Conservation (phyloP, 371 early-diverging fungal species). For the Mortierella sp. region DNA sequence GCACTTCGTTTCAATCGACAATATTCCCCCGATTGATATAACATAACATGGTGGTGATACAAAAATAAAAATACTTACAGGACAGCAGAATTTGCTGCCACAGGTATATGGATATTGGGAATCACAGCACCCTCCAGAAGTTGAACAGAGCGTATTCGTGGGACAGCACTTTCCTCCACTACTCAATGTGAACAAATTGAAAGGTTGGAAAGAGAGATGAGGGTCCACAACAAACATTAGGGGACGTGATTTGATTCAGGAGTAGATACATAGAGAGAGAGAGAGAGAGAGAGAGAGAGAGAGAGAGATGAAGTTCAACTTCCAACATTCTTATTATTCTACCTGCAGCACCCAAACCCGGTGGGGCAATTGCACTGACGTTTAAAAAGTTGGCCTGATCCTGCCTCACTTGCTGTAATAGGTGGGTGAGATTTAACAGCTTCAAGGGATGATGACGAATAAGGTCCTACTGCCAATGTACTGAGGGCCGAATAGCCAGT, state of each 20-base stretch:
- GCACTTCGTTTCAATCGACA: neutral
- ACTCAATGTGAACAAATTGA: neutral
- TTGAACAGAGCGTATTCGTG: conserved; percentile 10
- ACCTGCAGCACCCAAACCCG: conserved; percentile 27
- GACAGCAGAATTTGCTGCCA: conserved; percentile 22
- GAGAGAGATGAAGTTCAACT: too few relatives aligned
- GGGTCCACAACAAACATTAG: neutral
- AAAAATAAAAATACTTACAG: conserved; percentile 12
- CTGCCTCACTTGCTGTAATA: neutral
- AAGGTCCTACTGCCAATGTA: conserved; percentile 12
- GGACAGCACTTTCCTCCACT: conserved; percentile 27
- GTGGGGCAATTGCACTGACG: conserved; percentile 2
- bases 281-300: too few relatives aligned
- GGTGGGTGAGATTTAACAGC: conserved; percentile 1
- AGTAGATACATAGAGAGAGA: too few relatives aligned
- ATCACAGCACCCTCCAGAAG: conserved; percentile 22
- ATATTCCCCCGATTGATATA: too few relatives aligned
- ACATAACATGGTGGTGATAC: neutral
- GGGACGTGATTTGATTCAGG: neutral
- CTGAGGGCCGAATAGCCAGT: conserved; percentile 13
- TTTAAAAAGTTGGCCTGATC: conserved; percentile 1
- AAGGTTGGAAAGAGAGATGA: too few relatives aligned
- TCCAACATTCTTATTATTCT: neutral
- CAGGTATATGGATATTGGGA: conserved; percentile 12
- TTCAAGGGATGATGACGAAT: neutral